Evolutionary conservation across 441 rosid genomes (phyloP).

Genomic region (Lepidium campestre): DNA sequence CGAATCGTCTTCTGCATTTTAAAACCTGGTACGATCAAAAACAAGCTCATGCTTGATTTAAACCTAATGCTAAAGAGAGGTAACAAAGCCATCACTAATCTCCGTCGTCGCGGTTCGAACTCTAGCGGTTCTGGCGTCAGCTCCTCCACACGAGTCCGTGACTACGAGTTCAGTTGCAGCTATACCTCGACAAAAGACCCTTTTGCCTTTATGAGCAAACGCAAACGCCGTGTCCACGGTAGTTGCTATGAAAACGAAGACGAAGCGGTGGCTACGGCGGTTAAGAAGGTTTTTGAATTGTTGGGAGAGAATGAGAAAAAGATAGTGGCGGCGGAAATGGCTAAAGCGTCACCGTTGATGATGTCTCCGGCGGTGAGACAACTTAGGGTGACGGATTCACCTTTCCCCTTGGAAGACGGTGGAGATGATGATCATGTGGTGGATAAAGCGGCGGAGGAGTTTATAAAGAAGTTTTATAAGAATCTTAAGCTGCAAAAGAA

Average conservation of each 20-base stretch:
- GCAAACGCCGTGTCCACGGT: slow-evolving; percentile 36
- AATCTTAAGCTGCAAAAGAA: slow-evolving; percentile 49
- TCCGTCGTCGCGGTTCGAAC: slow-evolving; percentile 37
- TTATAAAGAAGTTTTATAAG: slow-evolving; percentile 63
- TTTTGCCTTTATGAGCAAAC: slow-evolving; percentile 30
- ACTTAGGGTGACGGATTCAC: slow-evolving; percentile 85
- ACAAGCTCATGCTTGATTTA: slow-evolving; percentile 52
- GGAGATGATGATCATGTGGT: slow-evolving; percentile 57
- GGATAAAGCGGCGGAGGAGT: slow-evolving; percentile 79
- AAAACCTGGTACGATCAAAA: slow-evolving; percentile 53
- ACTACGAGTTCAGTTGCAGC: slow-evolving; percentile 85
- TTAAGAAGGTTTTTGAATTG: slow-evolving; percentile 63
- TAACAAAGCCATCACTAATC: slow-evolving; percentile 59
- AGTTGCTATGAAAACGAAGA: slow-evolving; percentile 44
- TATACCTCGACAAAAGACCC: slow-evolving; percentile 45
- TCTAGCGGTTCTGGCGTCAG: slow-evolving; percentile 36
- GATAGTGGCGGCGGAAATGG: slow-evolving; percentile 28
- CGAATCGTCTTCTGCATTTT: slow-evolving; percentile 53
- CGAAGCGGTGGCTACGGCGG: slow-evolving; percentile 37
- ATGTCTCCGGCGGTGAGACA: slow-evolving; percentile 61
- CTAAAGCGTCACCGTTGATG: slow-evolving; percentile 42
- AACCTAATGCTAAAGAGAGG: slow-evolving; percentile 59
- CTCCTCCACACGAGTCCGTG: slow-evolving; percentile 38
- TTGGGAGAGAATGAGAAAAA: slow-evolving; percentile 40
- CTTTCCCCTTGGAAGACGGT: slow-evolving; percentile 59